A percentile compares a stretch with the other conserved stretches of the same genome.
phyloP scores from a whole-genome alignment of 2,329 filamentous ascomycete species.

The Penicillium expansum region DNA sequence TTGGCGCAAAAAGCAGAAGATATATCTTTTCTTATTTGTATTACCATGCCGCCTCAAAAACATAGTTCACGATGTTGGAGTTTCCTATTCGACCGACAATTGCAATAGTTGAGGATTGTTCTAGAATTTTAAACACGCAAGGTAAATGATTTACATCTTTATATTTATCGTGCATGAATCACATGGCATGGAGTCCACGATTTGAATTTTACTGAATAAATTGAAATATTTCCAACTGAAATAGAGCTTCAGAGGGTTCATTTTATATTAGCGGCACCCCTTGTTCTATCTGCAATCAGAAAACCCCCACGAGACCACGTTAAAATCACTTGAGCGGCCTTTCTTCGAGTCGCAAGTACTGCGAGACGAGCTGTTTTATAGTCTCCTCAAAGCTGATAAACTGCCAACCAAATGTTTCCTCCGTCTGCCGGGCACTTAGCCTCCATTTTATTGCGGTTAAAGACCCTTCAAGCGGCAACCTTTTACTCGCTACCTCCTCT shows the following conservation, averaged over 20 bases:
- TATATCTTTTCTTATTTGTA: too few species aligned
- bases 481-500: not conserved
- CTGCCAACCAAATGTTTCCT: not conserved
- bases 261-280: not conserved
- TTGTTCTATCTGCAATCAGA: not conserved
- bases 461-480: not conserved
- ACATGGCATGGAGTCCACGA: not conserved
- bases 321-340: not conserved
- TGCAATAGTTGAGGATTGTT: too few species aligned
- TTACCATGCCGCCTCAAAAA: not conserved
- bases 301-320: not conserved
- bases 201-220: not conserved
- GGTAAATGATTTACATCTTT: too few species aligned
- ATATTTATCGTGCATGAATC: too few species aligned
- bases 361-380: not conserved
- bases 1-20: too few species aligned
- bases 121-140: too few species aligned
- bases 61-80: too few species aligned
- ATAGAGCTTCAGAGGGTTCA: not conserved
- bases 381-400: not conserved
- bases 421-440: not conserved
- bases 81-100: too few species aligned
- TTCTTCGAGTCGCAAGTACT: not conserved
- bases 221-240: not conserved
- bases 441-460: not conserved